Base-by-base conservation (phyloP, 441 rosid genomes). In the Adansonia gregorii region DNA sequence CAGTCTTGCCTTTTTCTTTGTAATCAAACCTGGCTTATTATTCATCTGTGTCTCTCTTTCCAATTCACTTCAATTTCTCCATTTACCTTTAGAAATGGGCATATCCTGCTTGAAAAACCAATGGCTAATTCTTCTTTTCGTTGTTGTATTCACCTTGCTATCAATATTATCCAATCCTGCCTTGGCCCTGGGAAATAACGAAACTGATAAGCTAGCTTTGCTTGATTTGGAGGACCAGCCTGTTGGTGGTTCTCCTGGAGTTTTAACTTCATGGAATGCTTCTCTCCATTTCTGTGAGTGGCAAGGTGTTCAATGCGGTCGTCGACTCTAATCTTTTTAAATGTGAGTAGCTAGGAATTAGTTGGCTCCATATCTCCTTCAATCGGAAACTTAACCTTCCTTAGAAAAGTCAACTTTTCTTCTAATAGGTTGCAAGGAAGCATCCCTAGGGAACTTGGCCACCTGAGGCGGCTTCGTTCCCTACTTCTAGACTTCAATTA, bases 351-450 rank as follows among this genome's bases (percentile, higher is more conserved):
- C 67, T 77, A 4, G 2, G 10, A 24, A 0, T 59, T 73, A 11
- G 0, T 0, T 0, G 73, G 67, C 0, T 72, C 73, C 0, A 3
- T 80, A 10, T 63, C 83, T 1, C 76, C 68, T 0, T 15, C 15
- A 22, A 6, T 72, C 10, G 67, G 81, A 6, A 73, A 78, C 17
- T 39, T 72, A 8, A 73, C 75, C 54, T 79, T 74, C 19, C 72
- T 79, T 1, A 48, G 43, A n/a, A 9, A 20, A 12, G 6, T 79
- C 0, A 4, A 22, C 15, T 22, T 59, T 2, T 20, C 27, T 22
- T 0, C 0, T 20, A 20, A 59, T 10, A 20, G 4, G 4, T 59
- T 59, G 52, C 24, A 46, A 46, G 17, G 55, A 48, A 43, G 11
- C 4, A 68, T 68, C 27, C 73, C 58, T 0, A 48, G n/a, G 31